Conservation (phyloP, 257 asterid species). For the Gentiana dahurica region DNA sequence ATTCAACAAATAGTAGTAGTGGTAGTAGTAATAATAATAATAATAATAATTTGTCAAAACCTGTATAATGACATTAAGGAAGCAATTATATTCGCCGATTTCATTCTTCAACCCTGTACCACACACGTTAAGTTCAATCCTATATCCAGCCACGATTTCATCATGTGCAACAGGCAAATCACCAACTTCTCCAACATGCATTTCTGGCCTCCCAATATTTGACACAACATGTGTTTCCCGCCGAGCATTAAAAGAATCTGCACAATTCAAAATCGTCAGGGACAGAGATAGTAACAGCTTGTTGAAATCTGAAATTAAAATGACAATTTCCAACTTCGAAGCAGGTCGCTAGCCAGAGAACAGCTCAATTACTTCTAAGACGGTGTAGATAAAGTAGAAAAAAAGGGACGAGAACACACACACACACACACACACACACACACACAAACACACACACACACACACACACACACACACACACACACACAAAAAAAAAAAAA, state of each 20-base stretch:
- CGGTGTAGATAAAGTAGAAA: no score
- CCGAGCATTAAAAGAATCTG: constrained; percentile 49
- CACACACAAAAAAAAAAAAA: no score
- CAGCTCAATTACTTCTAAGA: neutral
- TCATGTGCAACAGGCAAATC: constrained; percentile 22
- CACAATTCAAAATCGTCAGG: constrained; percentile 14
- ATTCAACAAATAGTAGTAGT: neutral
- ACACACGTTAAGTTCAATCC: constrained; percentile 35
- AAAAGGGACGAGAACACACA: no score
- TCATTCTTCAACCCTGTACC: constrained; percentile 91
- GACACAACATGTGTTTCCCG: constrained; percentile 31
- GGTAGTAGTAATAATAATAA: no score
- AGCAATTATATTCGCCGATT: constrained; percentile 95
- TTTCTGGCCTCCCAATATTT: constrained; percentile 26
- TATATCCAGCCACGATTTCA: constrained; percentile 22
- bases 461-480: no score
- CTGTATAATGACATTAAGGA: constrained; percentile 98
- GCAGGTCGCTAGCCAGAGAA: neutral
- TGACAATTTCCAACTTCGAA: neutral
- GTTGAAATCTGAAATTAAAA: neutral
- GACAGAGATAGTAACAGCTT: neutral
- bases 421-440: no score
- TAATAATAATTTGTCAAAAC: constrained; percentile 20
- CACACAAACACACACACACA: no score
- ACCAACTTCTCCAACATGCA: constrained; percentile 26